Evolutionary conservation across 2,329 filamentous ascomycete species (phyloP), one percentile per base, ranked within the genome.

Genomic region (Alternaria panax): DNA sequence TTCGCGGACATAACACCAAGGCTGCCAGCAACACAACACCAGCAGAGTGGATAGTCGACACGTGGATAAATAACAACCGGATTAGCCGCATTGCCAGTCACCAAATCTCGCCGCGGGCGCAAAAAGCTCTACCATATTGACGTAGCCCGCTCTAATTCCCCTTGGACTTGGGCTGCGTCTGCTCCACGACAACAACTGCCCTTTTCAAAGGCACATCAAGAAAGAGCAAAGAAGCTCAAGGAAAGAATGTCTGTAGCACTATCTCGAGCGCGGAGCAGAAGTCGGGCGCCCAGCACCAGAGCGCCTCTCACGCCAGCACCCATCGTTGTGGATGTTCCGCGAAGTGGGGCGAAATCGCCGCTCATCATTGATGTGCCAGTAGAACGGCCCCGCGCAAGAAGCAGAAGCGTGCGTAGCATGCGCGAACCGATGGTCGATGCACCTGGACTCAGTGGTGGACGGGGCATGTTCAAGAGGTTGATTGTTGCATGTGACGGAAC

Each of bases 401-500:
- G 72, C 59, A 66, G 71, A 50, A 74, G 72, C 57, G 58, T 70
- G 38, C 66, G 67, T 5, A 59, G 66, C 36, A 60, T 63, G 45
- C 45, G 45, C 45, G 67, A 64, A 36, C 66, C 71, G 11, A 52
- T 70, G 1, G 65, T 74, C 50, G 68, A 69, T 18, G 68, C 73
- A 30, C 75, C 75, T 12, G 75, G 75, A 22, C 57, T 77, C 40
- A 77, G 75, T 38, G 72, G 75, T 12, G 75, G 75, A 34, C 66
- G 75, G 59, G 75, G 75, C 36, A 77, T 77, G 75, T 77, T 77
- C 62, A 79, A 79, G 64, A 72, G 77, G 54, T 56, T 79, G 48
- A 77, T 79, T 53, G 76, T 79, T 43, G 77, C 76, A 27, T 79
- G 77, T 65, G 77, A 79, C 65, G 77, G 77, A 64, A 81, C 82